Base-by-base conservation (phyloP, 148 eudicot genomes). In the Arbutus unedo region DNA sequence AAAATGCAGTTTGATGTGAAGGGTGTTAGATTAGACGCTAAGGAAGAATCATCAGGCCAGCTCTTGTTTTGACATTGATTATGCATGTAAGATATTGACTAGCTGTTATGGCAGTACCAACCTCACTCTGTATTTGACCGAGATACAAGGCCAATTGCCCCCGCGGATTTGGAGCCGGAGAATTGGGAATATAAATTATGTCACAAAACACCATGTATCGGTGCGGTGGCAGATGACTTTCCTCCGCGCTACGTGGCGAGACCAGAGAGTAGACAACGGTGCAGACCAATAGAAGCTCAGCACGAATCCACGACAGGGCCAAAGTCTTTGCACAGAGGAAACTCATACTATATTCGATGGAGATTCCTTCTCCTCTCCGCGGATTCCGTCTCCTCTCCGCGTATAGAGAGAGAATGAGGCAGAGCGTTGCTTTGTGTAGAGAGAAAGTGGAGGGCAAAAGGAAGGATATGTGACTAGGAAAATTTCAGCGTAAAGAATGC, bases 361-460 rank as follows among this genome's bases (percentile, higher is more conserved):
- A 51, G 59, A 76, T 76, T 76, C 78, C 78, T 76, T 51, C 78
- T 51, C 51, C 59, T 76, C 57, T 25, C 18, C 59, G 44, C 78
- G 19, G 15, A 50, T 76, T 14, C 62, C 6, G 43, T 25, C 45
- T 53, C 79, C 5, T n/a, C 53, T 74, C n/a, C n/a, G n/a, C n/a
- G 41, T 50, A 18, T 3, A 19, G 38, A 74, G 2, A 43, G 16
- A 59, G 4, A 57, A 48, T 14, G 49, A 57, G 25, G 45, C 11
- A 11, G 57, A 8, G 38, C 16, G 45, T 41, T 5, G 38, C 38
- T 31, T 0, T 31, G 38, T 31, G 38, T 31, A 74, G 13, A 73
- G 76, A 48, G 55, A 21, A 21, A n/a, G 41, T 4, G 14, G 81
- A n/a, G n/a, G 31, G 31, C 56, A 5, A 53, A 31, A 31, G 38